Percentiles rank a stretch among this genome's conserved stretches.
phyloP scores from a whole-genome alignment of 495 filamentous ascomycete genomes.

The Bacidia gigantensis region DNA sequence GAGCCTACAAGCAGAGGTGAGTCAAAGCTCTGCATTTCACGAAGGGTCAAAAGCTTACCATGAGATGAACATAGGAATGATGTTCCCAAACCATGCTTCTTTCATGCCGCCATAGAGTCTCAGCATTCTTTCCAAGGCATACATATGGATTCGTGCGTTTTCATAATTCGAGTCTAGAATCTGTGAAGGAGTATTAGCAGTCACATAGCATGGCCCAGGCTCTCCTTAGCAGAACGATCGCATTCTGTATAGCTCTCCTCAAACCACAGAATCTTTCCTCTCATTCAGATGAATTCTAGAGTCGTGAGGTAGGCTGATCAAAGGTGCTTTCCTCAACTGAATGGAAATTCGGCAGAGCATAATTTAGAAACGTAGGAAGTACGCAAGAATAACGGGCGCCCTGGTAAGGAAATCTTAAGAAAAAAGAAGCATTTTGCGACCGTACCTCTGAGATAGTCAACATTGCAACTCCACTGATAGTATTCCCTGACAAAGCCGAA shows the following conservation, averaged over 20 bases:
- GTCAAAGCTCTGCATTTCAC: background rate
- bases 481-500: slow-evolving; percentile 1
- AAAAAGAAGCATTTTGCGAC: no score
- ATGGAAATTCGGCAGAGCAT: no score
- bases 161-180: background rate
- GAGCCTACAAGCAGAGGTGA: background rate
- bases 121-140: slow-evolving; percentile 5
- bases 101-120: background rate
- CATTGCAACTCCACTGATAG: slow-evolving; percentile 9
- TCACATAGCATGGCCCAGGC: background rate
- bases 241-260: no score
- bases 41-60: background rate
- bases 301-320: no score
- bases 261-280: no score
- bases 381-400: no score
- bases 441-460: slow-evolving; percentile 10
- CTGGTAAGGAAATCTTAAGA: no score
- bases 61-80: slow-evolving; percentile 7
- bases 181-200: background rate
- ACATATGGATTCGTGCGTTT: slow-evolving; percentile 3
- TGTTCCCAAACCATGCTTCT: background rate
- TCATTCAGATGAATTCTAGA: no score
- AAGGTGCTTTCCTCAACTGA: no score
- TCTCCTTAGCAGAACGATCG: no score
- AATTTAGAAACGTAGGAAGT: no score